Base-by-base conservation (phyloP, 2,329 filamentous ascomycete genomes). In the Ophiosphaerella herpotricha region DNA sequence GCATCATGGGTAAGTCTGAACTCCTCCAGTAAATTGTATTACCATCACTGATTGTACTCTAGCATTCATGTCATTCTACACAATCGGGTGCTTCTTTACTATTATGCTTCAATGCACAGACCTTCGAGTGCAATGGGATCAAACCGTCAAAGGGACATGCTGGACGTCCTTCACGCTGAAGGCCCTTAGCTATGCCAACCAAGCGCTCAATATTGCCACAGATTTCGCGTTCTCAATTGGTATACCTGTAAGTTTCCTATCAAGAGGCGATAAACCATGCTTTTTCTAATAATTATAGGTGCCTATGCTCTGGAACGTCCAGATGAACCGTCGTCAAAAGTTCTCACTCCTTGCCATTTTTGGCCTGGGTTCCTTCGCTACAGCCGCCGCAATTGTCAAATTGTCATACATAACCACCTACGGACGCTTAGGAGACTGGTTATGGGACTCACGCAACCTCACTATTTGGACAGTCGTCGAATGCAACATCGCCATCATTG, bases 51-150 rank as follows among this genome's bases (percentile, higher is more conserved):
- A 59, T 4, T n/a, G 36, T 1, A 31, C 24, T 5, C 7, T 33
- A 78, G 77, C 58, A 0, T 79, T 80, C 54, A 69, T 81, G 53
- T 58, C 67, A 7, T 53, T 72, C 16, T 80, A 80, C 50, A 76
- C 73, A 2, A 52, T 77, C 3, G 72, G 72, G 4, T 78, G 78
- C 55, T 74, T 76, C 46, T 70, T 80, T 64, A 81, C 79, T 0
- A 53, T 82, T 1, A 48, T 82, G 2, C 61, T 81, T 1, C 78
- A 82, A 50, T 82, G 80, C 41, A 74, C 71, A 5, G 72, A 81
- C 36, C 63, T 82, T 1, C 69, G 73, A 5, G 52, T 76, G 0
- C 70, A 75, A 24, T 82, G 79, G 79, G 77, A 82, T 52, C 38
- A 34, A 0, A 61, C 58, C 0, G 66, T 76, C 2, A 60, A 71